phyloP scores from a whole-genome alignment of 176 grass and related monocot species.

The Ensete glaucum region DNA sequence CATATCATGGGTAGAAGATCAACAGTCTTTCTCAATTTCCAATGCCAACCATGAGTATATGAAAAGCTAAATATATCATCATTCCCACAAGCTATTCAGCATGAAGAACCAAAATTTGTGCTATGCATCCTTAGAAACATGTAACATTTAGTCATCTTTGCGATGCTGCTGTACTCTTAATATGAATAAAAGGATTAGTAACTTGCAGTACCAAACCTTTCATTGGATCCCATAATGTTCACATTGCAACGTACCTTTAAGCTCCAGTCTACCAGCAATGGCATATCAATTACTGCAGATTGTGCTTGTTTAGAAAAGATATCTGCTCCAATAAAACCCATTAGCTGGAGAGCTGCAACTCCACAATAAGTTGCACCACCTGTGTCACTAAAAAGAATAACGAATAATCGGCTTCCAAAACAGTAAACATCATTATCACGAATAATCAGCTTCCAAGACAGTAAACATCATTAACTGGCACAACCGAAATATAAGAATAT shows the following conservation, averaged over 20 bases:
- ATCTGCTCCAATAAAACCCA: conserved; percentile 65
- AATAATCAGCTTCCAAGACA: not conserved
- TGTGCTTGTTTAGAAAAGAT: conserved; percentile 34
- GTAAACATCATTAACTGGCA: not conserved
- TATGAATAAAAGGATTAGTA: not conserved
- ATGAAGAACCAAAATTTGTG: too few relatives aligned
- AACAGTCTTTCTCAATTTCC: too few relatives aligned
- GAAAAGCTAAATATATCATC: too few relatives aligned
- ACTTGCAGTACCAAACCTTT: not conserved
- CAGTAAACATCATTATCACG: not conserved
- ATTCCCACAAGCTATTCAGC: too few relatives aligned
- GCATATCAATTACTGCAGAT: conserved; percentile 28
- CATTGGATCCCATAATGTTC: not conserved
- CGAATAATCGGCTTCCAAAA: conserved; percentile 17
- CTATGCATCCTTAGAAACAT: not conserved
- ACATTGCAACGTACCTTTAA: conserved; percentile 43
- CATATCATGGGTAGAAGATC: not conserved
- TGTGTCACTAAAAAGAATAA: conserved; percentile 62
- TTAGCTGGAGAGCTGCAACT: conserved; percentile 71
- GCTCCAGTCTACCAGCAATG: conserved; percentile 72
- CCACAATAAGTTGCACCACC: conserved; percentile 92
- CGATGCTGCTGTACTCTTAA: not conserved
- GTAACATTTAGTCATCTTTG: not conserved
- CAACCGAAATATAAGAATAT: not conserved
- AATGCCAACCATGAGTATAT: too few relatives aligned